These are phyloP conservation scores for Chaetomium tenue DNA, from an alignment of 495 filamentous ascomycete genomes.

Conservation along the genomic window DNA sequence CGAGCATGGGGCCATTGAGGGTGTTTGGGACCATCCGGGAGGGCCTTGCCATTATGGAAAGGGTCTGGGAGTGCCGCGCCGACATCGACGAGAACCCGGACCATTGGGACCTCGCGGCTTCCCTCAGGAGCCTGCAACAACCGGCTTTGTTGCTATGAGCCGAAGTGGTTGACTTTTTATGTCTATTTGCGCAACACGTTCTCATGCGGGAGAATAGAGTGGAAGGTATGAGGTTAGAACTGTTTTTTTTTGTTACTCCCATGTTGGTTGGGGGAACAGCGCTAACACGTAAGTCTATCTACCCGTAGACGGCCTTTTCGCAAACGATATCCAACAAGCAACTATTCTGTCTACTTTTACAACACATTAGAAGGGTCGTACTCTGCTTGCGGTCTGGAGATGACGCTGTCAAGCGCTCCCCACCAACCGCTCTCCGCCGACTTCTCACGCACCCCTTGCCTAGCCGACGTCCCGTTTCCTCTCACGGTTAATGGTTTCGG, in stretches of 20 bases:
- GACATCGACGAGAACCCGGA: conserved; percentile 33
- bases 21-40: conserved; percentile 49
- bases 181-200: no score
- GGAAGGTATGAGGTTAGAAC: no score
- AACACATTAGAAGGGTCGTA: conserved; percentile 15
- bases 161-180: background rate
- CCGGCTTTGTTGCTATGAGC: conserved; percentile 43
- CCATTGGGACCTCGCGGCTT: conserved; percentile 42
- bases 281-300: background rate
- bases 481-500: background rate
- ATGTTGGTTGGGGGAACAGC: no score
- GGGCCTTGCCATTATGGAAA: conserved; percentile 52
- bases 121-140: conserved; percentile 40
- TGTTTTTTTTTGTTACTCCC: no score
- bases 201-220: no score
- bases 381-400: conserved; percentile 8
- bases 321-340: background rate
- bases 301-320: background rate
- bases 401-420: conserved; percentile 25
- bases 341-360: background rate
- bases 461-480: background rate
- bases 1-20: conserved; percentile 40
- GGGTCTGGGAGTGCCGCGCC: conserved; percentile 47
- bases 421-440: conserved; percentile 37
- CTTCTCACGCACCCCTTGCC: background rate